phyloP scores from a whole-genome alignment of 148 eudicot species.

The Heliosperma pusillum region DNA sequence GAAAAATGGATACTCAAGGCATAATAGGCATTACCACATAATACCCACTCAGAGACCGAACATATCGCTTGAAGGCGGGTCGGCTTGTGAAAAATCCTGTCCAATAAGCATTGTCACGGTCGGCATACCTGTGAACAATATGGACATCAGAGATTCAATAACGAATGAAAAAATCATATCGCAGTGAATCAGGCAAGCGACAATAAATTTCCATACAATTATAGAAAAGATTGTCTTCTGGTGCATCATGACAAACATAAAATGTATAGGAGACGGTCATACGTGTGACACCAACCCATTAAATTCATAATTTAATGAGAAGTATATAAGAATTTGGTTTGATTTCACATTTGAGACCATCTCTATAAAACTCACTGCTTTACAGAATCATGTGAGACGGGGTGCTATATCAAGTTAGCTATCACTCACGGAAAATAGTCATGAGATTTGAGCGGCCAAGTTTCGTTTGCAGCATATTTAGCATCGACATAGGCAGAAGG shows the following conservation, averaged over 20 bases:
- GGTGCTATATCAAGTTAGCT: slow-evolving; percentile 4
- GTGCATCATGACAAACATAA: neutral
- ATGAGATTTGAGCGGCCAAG: slow-evolving; percentile 75
- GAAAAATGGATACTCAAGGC: neutral
- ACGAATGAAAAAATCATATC: neutral
- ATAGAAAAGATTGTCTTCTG: neutral
- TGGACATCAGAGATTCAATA: slow-evolving; percentile 1
- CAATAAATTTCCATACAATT: neutral
- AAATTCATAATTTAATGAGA: no score
- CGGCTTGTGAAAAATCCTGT: slow-evolving; percentile 91
- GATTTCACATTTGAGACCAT: no score
- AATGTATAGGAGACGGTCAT: no score
- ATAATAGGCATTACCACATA: slow-evolving; percentile 55
- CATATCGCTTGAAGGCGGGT: slow-evolving; percentile 74
- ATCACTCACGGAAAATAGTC: slow-evolving; percentile 86
- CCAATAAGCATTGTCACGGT: slow-evolving; percentile 62
- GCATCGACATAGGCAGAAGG: slow-evolving; percentile 90
- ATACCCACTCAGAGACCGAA: slow-evolving; percentile 78
- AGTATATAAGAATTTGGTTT: no score
- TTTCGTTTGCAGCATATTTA: slow-evolving; percentile 53
- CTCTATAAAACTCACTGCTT: neutral
- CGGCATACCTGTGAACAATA: slow-evolving; percentile 62
- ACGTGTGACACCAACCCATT: no score
- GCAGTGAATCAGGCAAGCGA: neutral
- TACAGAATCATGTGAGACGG: neutral